Base-by-base conservation (phyloP, 352 stramenopile species). In the Phytophthora sojae region DNA sequence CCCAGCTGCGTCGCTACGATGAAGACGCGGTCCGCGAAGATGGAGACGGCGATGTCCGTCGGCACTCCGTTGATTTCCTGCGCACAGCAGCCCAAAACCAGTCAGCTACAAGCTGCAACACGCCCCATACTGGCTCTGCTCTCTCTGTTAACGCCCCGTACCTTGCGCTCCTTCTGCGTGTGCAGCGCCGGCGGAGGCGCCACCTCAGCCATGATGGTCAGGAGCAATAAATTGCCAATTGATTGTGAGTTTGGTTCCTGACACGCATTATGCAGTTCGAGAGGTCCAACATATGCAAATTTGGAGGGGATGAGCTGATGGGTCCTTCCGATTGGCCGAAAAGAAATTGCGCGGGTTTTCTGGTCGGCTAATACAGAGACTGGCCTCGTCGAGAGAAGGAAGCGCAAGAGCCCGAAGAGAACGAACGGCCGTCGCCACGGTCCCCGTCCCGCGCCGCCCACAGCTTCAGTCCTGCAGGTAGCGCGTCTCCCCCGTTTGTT, bases 11-110 rank as follows among this genome's bases (percentile, higher is more conserved):
- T 94, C 64, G 94, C 86, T 4, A 69, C 79, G 53, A 96, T 91
- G 74, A 96, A 94, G 50, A 96, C 59, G n/a, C 88, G 87, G 73
- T 96, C 86, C 4, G 69, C 64, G 55, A 96, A 96, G 59, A 95
- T 86, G 23, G 86, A 90, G 42, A 96, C 74, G 30, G 83, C 85
- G 29, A 96, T 61, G 44, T 94, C 82, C 6, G 89, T 96, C 44
- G 73, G 64, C 4, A 91, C 57, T 30, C 85, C 86, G 67, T 95
- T 92, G 64, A 96, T 93, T 7, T 82, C 81, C 89, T 96, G 57
- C 54, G 29, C 1, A 29, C 5, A 45, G 26, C 26, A 69, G 23
- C 53, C 12, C 14, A 32, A 67, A 23, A 53, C 8, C n/a, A 26
- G 17, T 72, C 23, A 65, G 50, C 25, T 26, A 37, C 29, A 45